These are phyloP conservation scores for Tolypocladium amazonense DNA, from an alignment of 2,329 filamentous ascomycete species.

Conservation along the genomic window DNA sequence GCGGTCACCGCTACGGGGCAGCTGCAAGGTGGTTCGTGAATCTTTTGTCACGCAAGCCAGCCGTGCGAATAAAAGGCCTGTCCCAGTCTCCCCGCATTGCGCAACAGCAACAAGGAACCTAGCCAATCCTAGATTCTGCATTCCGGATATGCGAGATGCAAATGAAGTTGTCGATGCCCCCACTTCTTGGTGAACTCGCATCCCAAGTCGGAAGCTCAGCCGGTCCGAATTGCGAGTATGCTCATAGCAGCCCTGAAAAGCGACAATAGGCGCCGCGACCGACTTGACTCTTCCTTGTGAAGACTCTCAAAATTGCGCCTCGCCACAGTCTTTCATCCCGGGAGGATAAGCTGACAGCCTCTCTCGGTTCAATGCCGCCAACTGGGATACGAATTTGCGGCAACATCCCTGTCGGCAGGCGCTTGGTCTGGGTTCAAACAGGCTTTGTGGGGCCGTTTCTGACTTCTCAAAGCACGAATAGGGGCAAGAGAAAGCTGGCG, in stretches of 20 bases:
- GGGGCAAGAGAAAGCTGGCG: no score
- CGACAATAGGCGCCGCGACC: background rate
- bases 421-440: background rate
- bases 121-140: background rate
- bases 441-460: background rate
- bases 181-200: background rate
- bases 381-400: background rate
- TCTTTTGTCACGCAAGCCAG: background rate
- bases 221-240: background rate
- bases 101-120: background rate
- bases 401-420: background rate
- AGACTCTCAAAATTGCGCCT: no score
- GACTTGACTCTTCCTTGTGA: background rate
- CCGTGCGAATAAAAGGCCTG: background rate
- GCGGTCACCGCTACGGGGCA: background rate
- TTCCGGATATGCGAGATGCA: background rate
- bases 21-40: background rate
- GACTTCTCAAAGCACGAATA: background rate
- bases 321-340: background rate
- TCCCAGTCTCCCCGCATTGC: background rate
- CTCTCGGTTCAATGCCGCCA: background rate
- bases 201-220: background rate
- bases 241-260: background rate
- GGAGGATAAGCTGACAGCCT: background rate
- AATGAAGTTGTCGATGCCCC: background rate